Conservation (phyloP, 805 yeast species). For the Starmerella asiatica region DNA sequence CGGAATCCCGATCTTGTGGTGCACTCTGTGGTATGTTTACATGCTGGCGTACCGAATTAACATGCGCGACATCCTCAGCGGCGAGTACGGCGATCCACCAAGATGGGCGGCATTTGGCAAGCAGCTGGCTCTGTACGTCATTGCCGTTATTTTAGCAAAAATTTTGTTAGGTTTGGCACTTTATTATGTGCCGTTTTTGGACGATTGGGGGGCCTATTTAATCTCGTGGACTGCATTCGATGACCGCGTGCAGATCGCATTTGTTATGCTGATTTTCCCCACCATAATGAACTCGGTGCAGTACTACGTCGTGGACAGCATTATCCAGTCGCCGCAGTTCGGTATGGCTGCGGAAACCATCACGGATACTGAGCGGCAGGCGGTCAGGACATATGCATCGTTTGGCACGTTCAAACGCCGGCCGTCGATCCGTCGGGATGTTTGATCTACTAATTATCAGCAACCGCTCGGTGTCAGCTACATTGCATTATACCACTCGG, state of each 20-base stretch:
- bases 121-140: constrained; percentile 56
- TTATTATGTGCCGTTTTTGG: constrained; percentile 51
- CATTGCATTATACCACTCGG: too few species aligned
- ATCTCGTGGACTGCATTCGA: constrained; percentile 63
- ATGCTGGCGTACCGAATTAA: constrained; percentile 33
- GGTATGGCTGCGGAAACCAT: constrained; percentile 13
- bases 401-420: constrained; percentile 9
- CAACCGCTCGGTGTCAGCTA: too few species aligned
- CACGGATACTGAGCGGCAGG: constrained; percentile 1
- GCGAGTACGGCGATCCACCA: constrained; percentile 58
- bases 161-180: constrained; percentile 43
- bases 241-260: constrained; percentile 70
- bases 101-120: constrained; percentile 49
- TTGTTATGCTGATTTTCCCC: constrained; percentile 58
- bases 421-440: too few species aligned
- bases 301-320: constrained; percentile 44
- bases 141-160: constrained; percentile 54
- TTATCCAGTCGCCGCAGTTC: constrained; percentile 40
- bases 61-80: constrained; percentile 33
- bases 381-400: constrained; percentile 11
- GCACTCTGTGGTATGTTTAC: constrained; percentile 32
- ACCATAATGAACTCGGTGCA: constrained; percentile 35
- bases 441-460: too few species aligned
- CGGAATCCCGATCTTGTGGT: constrained; percentile 75
- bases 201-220: constrained; percentile 55